Conservation (phyloP, 148 eudicot genomes). For the Vaccinium corymbosum region DNA sequence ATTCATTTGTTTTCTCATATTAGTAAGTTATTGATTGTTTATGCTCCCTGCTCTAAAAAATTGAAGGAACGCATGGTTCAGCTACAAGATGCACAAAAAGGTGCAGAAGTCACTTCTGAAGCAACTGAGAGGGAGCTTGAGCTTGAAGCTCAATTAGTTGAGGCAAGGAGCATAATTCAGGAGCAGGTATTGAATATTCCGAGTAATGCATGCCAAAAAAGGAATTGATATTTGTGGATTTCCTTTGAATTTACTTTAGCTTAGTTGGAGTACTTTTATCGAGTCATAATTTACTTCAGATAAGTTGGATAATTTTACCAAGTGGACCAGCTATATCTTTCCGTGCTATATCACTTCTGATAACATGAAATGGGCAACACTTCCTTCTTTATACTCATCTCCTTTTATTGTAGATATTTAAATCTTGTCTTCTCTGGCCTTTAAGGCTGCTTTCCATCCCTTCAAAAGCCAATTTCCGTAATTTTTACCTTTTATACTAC, state of each 20-base stretch:
- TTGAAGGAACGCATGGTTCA: conserved; percentile 84
- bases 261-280: neutral
- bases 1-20: neutral
- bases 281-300: neutral
- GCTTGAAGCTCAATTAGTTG: conserved; percentile 98
- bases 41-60: conserved; percentile 12
- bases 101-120: conserved; percentile 86
- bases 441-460: neutral
- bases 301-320: conserved; percentile 1
- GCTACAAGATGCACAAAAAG: conserved; percentile 93
- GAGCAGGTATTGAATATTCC: conserved; percentile 69
- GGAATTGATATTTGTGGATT: neutral
- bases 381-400: neutral
- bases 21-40: conserved; percentile 14
- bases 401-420: neutral
- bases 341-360: neutral
- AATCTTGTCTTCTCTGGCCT: neutral
- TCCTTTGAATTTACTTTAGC: conserved; percentile 5
- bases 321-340: neutral
- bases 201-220: neutral
- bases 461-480: neutral
- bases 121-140: conserved; percentile 98
- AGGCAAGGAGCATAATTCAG: conserved; percentile 98
- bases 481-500: neutral
- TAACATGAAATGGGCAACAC: neutral